A percentile compares a stretch with the other conserved stretches of the same genome.
Evolutionary conservation across 2,329 filamentous ascomycete species (phyloP).

Genomic region (Clarireedia monteithiana): DNA sequence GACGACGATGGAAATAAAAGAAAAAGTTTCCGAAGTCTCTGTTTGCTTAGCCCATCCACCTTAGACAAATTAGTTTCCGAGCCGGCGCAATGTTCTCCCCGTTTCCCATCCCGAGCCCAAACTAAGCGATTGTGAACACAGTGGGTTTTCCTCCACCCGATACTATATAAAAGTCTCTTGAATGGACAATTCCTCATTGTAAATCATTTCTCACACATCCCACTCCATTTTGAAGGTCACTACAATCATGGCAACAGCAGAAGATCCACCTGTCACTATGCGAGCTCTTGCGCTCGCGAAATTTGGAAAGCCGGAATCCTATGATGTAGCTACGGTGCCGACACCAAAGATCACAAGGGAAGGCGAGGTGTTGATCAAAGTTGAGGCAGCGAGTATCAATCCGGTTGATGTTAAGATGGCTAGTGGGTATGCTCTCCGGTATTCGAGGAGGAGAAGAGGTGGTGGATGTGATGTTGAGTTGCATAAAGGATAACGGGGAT

Average conservation of each 20-base stretch:
- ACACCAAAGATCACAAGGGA: conserved; percentile 37
- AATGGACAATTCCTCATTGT: neutral
- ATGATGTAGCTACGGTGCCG: conserved; percentile 35
- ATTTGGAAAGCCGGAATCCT: conserved; percentile 21
- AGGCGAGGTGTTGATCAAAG: conserved; percentile 38
- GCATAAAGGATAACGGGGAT: neutral
- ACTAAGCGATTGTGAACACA: too few species aligned
- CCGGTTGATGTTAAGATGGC: conserved; percentile 37
- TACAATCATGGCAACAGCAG: conserved; percentile 14
- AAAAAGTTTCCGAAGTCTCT: too few species aligned
- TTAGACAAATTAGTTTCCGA: too few species aligned
- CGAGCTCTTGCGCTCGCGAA: conserved; percentile 20
- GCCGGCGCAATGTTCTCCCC: too few species aligned
- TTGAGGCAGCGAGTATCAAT: conserved; percentile 38
- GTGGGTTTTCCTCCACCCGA: too few species aligned
- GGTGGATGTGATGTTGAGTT: neutral
- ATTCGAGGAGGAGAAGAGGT: neutral
- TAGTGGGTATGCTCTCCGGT: conserved; percentile 20
- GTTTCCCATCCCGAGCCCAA: too few species aligned
- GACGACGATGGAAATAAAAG: too few species aligned
- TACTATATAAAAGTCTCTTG: too few species aligned
- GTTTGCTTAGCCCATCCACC: too few species aligned
- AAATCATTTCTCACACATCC: neutral
- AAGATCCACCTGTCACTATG: conserved; percentile 19
- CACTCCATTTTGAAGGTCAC: neutral